A percentile compares a stretch with the other conserved stretches of the same genome.
phyloP scores from a whole-genome alignment of 768 basidiomycete species.

The Boletus eberwhitei region DNA sequence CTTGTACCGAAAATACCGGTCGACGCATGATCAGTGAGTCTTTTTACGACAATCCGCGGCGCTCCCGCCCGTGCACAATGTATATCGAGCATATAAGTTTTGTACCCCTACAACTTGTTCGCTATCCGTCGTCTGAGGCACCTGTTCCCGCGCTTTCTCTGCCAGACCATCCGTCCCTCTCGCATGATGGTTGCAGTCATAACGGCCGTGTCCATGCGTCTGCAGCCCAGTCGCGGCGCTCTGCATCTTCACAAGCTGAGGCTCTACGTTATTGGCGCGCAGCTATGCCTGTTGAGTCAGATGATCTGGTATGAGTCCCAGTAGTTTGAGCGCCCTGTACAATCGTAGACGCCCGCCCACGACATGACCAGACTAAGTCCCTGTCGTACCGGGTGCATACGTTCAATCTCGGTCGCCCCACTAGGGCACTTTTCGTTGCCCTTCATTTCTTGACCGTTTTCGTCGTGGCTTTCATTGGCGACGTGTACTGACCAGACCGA shows the following conservation, averaged over 20 bases:
- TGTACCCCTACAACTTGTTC: conserved; percentile 36
- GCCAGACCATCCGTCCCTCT: conserved; percentile 32
- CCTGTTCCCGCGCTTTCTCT: conserved; percentile 28
- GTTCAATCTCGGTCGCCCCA: neutral
- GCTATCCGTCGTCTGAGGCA: conserved; percentile 34
- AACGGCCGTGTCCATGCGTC: conserved; percentile 32
- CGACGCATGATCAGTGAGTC: conserved; percentile 77
- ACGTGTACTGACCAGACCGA: conserved; percentile 29
- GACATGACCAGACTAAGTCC: conserved; percentile 17
- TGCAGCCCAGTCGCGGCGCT: conserved; percentile 18
- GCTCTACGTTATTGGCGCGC: conserved; percentile 35
- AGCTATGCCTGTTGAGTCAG: conserved; percentile 35
- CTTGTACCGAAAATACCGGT: conserved; percentile 60
- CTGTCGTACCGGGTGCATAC: conserved; percentile 5
- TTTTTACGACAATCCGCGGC: conserved; percentile 28
- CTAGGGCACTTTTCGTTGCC: neutral
- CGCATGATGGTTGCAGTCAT: conserved; percentile 31
- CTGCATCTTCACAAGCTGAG: conserved; percentile 32
- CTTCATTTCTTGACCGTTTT: conserved; percentile 14
- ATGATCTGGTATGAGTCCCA: conserved; percentile 33
- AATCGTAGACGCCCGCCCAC: conserved; percentile 22
- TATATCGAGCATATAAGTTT: conserved; percentile 37
- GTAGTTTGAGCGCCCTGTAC: conserved; percentile 31
- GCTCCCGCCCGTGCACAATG: conserved; percentile 28
- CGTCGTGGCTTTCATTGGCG: conserved; percentile 11